Base-by-base conservation (phyloP, 2,329 filamentous ascomycete genomes). In the Phoma herbarum region DNA sequence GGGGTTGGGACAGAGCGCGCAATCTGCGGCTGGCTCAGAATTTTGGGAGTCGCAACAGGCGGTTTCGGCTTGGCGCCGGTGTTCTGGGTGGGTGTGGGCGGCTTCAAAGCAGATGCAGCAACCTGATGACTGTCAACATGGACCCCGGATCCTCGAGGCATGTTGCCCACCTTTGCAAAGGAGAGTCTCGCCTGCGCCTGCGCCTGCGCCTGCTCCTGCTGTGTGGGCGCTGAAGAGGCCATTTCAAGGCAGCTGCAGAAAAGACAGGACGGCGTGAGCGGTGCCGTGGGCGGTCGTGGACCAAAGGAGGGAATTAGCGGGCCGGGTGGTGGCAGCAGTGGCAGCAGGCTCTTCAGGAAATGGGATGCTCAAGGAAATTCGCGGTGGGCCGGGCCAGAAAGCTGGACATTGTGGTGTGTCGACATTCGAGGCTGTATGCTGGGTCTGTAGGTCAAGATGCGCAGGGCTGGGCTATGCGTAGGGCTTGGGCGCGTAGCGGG, bases 121-220 rank as follows among this genome's bases (percentile, higher is more conserved):
- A 80, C 78, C 77, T 79, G 33, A n/a, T 14, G 50, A 18, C 42
- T 46, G 41, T 73, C 52, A 75, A 68, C 45, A 51, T 25, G 28
- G 45, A 31, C 43, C 2, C 12, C 12, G 3, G 25, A 12, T 20
- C 26, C 16, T 11, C 20, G 41, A 16, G 45, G 3, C 39, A 26
- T 11, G 23, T 25, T 29, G 69, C 82, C 58, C 80, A 91, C 90
- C 85, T 91, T 92, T 78, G 90, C 90, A 82, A 93, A 93, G 42
- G 90, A 91, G 68, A 88, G 84, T 77, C 86, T 87, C 52, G 63
- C 60, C 80, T 66, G 64, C 26, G 66, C 53, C 48, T 71, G 66
- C 52, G 63, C 60, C 80, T 66, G 64, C 26, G 66, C 53, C 48
- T 71, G 66, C 51, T 76, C 75, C 26, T 67, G 54, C 51, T 71